These are phyloP conservation scores for Achaetomium macrosporum DNA, from an alignment of 2,329 filamentous ascomycete genomes.

Conservation along the genomic window DNA sequence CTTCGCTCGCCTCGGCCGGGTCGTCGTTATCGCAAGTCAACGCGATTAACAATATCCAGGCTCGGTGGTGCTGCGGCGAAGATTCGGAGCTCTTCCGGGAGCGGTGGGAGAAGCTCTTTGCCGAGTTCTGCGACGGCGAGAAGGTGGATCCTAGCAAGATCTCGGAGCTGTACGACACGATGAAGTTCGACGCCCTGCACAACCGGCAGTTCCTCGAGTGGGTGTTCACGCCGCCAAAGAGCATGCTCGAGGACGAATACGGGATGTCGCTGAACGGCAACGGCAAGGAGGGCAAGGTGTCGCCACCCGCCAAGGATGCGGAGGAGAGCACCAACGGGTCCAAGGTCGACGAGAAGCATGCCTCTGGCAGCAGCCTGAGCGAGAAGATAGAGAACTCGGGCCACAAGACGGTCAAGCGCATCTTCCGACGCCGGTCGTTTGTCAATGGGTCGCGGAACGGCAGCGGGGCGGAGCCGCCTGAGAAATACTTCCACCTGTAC, in stretches of 20 bases:
- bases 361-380: constrained; percentile 30
- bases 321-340: constrained; percentile 29
- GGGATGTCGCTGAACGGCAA: constrained; percentile 29
- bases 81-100: constrained; percentile 93
- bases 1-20: constrained; percentile 25
- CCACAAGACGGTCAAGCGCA: constrained; percentile 39
- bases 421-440: constrained; percentile 58
- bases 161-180: constrained; percentile 95
- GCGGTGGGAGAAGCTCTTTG: constrained; percentile 96
- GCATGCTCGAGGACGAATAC: constrained; percentile 68
- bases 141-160: constrained; percentile 99
- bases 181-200: constrained; percentile 98
- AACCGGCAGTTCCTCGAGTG: constrained; percentile 95
- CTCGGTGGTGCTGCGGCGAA: constrained; percentile 93
- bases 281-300: constrained; percentile 20
- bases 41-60: constrained; percentile 66
- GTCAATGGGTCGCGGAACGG: constrained; percentile 46
- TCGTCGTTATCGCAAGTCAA: constrained; percentile 56
- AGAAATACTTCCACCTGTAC: constrained; percentile 86
- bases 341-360: constrained; percentile 9
- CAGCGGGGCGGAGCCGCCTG: constrained; percentile 52
- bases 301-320: constrained; percentile 31
- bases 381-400: constrained; percentile 34
- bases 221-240: constrained; percentile 84
- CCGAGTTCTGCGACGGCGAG: constrained; percentile 91